phyloP scores from a whole-genome alignment of 148 eudicot genomes.

The Hydrangea macrophylla region DNA sequence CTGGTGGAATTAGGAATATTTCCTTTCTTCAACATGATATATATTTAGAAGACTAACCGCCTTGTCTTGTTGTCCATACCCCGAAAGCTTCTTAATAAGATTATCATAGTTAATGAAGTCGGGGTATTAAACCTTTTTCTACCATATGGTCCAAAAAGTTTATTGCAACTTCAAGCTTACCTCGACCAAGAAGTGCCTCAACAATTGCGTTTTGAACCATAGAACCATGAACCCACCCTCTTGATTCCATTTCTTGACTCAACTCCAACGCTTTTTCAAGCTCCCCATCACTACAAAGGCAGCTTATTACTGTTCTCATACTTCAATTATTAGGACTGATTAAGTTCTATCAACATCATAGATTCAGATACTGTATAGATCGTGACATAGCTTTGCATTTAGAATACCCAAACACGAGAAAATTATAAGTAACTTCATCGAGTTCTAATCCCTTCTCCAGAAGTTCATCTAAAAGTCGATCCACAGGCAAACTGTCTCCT shows the following conservation, averaged over 20 bases:
- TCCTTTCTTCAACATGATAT: constrained; percentile 50
- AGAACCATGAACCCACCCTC: constrained; percentile 51
- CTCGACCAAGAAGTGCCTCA: constrained; percentile 41
- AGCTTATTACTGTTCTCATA: constrained; percentile 43
- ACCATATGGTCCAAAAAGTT: constrained; percentile 38
- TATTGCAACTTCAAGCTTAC: constrained; percentile 44
- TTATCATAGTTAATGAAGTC: constrained; percentile 38
- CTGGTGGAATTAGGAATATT: constrained; percentile 41
- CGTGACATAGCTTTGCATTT: constrained; percentile 27
- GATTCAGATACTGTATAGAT: constrained; percentile 35
- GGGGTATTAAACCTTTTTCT: constrained; percentile 35
- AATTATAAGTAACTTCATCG: constrained; percentile 52
- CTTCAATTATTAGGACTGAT: constrained; percentile 58
- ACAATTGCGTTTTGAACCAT: constrained; percentile 41
- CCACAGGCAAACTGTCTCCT: constrained; percentile 27
- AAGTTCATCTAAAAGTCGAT: constrained; percentile 38
- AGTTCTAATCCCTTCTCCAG: constrained; percentile 34
- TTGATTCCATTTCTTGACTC: constrained; percentile 49
- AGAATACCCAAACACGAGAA: constrained; percentile 47
- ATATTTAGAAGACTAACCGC: constrained; percentile 54
- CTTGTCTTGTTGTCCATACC: constrained; percentile 35
- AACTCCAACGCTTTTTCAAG: constrained; percentile 49
- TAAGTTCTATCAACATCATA: constrained; percentile 39
- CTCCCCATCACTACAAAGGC: constrained; percentile 40
- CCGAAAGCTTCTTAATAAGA: constrained; percentile 47